Evolutionary conservation across 305 asterid genomes (phyloP).

Genomic region (Caryopteris hybrid): DNA sequence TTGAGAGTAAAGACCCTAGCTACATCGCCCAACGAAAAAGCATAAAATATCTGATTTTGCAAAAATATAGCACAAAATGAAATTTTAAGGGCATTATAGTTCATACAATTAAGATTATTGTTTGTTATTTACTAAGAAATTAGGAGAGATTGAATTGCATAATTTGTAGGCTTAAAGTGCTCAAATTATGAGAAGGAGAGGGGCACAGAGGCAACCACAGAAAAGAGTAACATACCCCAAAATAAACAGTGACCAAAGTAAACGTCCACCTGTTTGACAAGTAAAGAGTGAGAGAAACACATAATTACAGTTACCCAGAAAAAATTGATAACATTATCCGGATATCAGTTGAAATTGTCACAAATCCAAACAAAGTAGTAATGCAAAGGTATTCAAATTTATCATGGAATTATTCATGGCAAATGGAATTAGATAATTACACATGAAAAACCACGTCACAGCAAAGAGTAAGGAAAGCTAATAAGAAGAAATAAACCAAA

Average conservation of each 20-base stretch:
- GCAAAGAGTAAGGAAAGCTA: background rate
- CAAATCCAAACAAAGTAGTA: background rate
- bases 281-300: constrained; percentile 25
- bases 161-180: background rate
- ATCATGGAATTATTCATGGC: background rate
- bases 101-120: background rate
- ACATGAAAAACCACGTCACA: background rate
- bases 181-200: background rate
- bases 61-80: background rate
- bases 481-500: background rate
- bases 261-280: constrained; percentile 87
- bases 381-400: background rate
- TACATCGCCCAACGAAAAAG: constrained; percentile 29
- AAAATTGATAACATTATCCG: background rate
- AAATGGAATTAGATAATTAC: constrained; percentile 2
- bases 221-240: constrained; percentile 67
- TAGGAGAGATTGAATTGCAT: background rate
- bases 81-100: background rate
- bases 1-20: constrained; percentile 60
- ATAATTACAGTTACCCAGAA: constrained; percentile 2
- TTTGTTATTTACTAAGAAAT: background rate
- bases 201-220: constrained; percentile 12
- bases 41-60: background rate
- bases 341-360: background rate
- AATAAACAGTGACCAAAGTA: constrained; percentile 67